Evolutionary conservation across 2,329 filamentous ascomycete species (phyloP), one percentile per base, ranked within the genome.

Genomic region (Hypoxylon sp.): DNA sequence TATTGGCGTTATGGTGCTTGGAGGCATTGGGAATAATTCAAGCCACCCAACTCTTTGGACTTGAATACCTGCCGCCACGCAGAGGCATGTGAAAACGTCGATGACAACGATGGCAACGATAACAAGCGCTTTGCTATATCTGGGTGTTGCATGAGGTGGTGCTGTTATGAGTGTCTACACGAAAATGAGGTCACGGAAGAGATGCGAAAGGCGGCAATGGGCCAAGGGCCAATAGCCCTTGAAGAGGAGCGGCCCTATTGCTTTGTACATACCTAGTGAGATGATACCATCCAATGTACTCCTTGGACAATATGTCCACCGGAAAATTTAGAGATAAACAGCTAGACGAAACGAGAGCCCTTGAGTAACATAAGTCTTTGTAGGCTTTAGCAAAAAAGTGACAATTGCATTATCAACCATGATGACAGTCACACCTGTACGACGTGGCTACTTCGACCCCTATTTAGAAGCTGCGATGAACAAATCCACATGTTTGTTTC

Each of bases 251-350:
- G 43, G 50, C 52, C 43, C 50, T 59, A 58, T 56, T 46, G 13
- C 60, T 62, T 67, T 72, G 71, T 72, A 73, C 71, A 72, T 73
- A 73, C 71, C 72, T 73, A 73, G 63, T 62, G 68, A 71, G 59
- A 62, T 61, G 71, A 72, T 72, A 73, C 70, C 70, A 60, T 61
- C 32, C 32, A 34, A 34, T 34, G 10, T 34, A 34, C n/a, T 24
- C 41, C 34, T 37, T 55, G 39, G 34, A 26, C 19, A 11, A 53
- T 20, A 59, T 52, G 52, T 63, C 57, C 59, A 50, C 56, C 59
- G 63, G 65, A 51, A 39, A 55, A 32, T 39, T 64, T 60, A 41
- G n/a, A 67, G 39, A 59, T 39, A 47, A 19, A n/a, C 17, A 61
- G 50, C 46, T 64, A 67, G 64, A 64, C 56, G 53, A 67, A 55